These are phyloP conservation scores for Didymellaceae sp. DNA, from an alignment of 2,329 filamentous ascomycete species.

Conservation along the genomic window DNA sequence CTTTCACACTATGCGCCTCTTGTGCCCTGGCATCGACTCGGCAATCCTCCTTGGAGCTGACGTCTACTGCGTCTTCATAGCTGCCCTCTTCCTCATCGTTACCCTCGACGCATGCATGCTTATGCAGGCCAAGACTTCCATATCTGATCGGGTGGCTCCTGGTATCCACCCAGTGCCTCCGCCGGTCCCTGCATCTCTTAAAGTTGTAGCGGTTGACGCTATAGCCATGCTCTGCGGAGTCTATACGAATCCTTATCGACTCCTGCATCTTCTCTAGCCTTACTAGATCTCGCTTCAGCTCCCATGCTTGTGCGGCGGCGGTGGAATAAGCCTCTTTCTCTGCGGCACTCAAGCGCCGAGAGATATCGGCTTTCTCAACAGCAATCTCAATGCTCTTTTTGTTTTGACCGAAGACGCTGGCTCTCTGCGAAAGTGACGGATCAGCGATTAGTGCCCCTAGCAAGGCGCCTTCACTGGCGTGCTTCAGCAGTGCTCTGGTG, in stretches of 20 bases:
- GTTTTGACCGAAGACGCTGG: background rate
- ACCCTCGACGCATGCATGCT: background rate
- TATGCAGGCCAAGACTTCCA: background rate
- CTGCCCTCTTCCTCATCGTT: background rate
- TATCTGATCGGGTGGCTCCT: background rate
- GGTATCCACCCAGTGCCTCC: background rate
- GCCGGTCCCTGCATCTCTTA: background rate
- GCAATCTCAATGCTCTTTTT: background rate
- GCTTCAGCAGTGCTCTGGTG: background rate
- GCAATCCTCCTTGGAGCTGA: no score
- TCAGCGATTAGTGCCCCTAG: background rate
- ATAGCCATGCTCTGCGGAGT: background rate
- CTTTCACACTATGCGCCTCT: no score
- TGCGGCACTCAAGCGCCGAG: background rate
- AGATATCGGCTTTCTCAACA: background rate
- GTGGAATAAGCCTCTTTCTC: background rate
- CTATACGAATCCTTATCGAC: background rate
- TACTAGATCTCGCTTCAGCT: slow-evolving; percentile 2
- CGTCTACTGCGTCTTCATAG: background rate
- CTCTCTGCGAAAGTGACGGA: background rate
- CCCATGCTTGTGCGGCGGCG: background rate
- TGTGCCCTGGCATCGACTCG: background rate
- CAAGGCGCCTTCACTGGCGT: background rate
- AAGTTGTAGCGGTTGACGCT: background rate
- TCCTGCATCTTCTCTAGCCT: background rate